Percentiles rank a stretch among this genome's conserved stretches.
Conservation (phyloP, 148 eudicot species). For the Tetragonia tetragonoides region DNA sequence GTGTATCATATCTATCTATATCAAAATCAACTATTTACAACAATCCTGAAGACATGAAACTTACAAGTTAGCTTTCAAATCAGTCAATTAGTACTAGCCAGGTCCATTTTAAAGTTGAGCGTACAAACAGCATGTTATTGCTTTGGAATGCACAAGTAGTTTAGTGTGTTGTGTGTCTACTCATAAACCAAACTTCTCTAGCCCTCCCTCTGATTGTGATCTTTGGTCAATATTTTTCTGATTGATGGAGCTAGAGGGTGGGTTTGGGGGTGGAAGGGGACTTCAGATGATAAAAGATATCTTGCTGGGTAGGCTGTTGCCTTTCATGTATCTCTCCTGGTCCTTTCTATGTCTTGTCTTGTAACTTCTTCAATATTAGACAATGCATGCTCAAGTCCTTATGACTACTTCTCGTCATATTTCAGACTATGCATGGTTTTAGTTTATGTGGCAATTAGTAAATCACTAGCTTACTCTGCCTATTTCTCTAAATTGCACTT, state of each 20-base stretch:
- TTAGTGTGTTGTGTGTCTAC: too few species aligned
- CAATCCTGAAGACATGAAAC: too few species aligned
- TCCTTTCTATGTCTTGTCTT: neutral
- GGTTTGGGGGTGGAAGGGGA: neutral
- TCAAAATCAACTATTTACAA: too few species aligned
- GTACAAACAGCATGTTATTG: too few species aligned
- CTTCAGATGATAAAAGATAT: neutral
- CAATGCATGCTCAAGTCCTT: neutral
- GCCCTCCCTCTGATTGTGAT: neutral
- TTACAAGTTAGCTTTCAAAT: too few species aligned
- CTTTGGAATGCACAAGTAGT: too few species aligned
- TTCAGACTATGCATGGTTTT: neutral
- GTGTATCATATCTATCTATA: too few species aligned
- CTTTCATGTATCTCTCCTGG: neutral
- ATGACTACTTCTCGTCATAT: neutral
- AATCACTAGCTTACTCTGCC: neutral
- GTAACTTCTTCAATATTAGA: neutral
- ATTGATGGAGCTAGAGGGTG: neutral
- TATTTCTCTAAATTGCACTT: neutral
- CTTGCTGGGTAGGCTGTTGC: neutral
- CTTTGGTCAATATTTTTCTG: neutral
- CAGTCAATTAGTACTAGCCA: too few species aligned
- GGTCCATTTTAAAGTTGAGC: too few species aligned
- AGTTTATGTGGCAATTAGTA: neutral
- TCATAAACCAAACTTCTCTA: too few species aligned